Percentiles rank a stretch among this genome's conserved stretches.
phyloP scores from a whole-genome alignment of 139 green algal genomes.

The Marvania coccoides region DNA sequence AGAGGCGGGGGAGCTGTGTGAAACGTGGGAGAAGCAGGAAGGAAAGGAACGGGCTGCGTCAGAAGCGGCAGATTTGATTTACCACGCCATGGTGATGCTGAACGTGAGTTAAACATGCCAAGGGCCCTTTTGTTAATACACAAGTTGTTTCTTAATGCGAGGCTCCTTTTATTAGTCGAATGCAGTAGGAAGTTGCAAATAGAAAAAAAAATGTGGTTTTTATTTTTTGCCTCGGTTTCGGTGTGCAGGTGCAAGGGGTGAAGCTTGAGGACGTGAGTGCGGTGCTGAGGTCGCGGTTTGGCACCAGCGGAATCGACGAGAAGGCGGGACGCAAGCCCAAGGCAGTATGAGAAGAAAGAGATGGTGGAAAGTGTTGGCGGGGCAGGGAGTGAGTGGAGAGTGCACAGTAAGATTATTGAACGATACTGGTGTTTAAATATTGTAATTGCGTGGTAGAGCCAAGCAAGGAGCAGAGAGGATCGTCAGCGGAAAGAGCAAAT shows the following conservation, averaged over 20 bases:
- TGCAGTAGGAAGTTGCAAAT: not conserved
- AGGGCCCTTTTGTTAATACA: not conserved
- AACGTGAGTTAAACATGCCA: conserved; percentile 40
- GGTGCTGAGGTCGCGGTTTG: conserved; percentile 71
- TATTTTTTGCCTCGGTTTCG: not conserved
- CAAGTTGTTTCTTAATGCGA: not conserved
- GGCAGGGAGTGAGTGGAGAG: too few relatives aligned
- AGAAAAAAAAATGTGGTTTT: not conserved
- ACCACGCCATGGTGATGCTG: conserved; percentile 93
- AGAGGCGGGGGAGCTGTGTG: conserved; percentile 92
- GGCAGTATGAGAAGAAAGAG: too few relatives aligned
- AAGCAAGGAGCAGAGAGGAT: not conserved
- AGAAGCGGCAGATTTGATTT: conserved; percentile 94
- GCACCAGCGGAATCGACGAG: conserved; percentile 77
- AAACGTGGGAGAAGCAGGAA: conserved; percentile 80
- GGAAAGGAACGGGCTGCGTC: conserved; percentile 75
- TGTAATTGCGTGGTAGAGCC: not conserved
- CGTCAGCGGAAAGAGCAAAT: not conserved
- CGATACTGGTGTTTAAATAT: too few relatives aligned
- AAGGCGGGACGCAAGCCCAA: conserved; percentile 67
- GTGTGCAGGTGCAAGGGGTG: conserved; percentile 78
- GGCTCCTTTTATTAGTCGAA: too few relatives aligned
- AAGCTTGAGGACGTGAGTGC: conserved; percentile 69
- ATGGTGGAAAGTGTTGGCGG: too few relatives aligned
- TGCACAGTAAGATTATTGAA: too few relatives aligned